phyloP scores from a whole-genome alignment of 352 stramenopile genomes.

The Globisporangium nagaii region DNA sequence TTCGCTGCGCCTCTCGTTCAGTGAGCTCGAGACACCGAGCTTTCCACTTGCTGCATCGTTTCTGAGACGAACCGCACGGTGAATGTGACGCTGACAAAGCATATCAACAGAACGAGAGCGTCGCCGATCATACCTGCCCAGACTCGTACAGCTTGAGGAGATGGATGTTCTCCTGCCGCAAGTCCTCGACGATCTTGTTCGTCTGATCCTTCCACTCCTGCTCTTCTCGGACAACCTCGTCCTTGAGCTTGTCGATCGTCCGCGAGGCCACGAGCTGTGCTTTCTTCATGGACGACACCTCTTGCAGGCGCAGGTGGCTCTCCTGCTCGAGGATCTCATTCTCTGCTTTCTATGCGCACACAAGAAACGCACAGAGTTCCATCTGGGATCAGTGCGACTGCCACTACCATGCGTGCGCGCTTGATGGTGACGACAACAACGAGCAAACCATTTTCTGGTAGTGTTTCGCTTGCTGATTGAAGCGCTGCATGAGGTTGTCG shows the following conservation, averaged over 20 bases:
- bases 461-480: slow-evolving; percentile 58
- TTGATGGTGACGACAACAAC: too few species aligned
- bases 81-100: neutral
- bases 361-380: neutral
- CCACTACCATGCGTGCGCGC: too few species aligned
- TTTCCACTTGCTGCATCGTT: slow-evolving; percentile 73
- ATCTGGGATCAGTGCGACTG: too few species aligned
- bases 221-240: slow-evolving; percentile 42
- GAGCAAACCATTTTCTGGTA: slow-evolving; percentile 61
- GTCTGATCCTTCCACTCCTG: slow-evolving; percentile 49
- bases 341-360: slow-evolving; percentile 51
- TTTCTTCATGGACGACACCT: slow-evolving; percentile 61
- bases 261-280: slow-evolving; percentile 42
- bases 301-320: slow-evolving; percentile 52
- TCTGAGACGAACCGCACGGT: slow-evolving; percentile 20
- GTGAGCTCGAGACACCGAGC: slow-evolving; percentile 42
- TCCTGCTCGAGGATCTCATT: slow-evolving; percentile 74
- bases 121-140: slow-evolving; percentile 24
- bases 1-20: slow-evolving; percentile 31
- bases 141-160: slow-evolving; percentile 49
- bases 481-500: slow-evolving; percentile 77
- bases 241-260: slow-evolving; percentile 59
- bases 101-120: neutral
- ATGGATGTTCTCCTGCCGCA: slow-evolving; percentile 59
- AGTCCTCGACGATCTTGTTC: slow-evolving; percentile 43